Conservation (phyloP, 2,329 filamentous ascomycete species). For the Fusarium hostae region DNA sequence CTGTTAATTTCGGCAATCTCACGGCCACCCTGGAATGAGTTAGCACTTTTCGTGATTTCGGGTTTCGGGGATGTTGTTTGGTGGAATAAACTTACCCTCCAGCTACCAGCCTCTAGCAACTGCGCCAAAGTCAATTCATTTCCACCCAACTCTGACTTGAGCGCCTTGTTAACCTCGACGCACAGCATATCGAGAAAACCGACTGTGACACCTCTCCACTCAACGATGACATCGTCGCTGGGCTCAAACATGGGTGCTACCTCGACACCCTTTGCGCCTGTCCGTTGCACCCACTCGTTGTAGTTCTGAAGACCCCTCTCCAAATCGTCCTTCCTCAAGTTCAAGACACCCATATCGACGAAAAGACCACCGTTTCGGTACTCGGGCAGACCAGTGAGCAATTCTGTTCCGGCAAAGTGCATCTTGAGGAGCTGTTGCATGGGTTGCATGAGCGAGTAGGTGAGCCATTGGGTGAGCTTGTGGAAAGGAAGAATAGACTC, state of each 20-base stretch:
- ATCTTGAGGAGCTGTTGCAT: slow-evolving; percentile 85
- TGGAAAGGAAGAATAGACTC: slow-evolving; percentile 90
- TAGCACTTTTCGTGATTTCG: slow-evolving; percentile 7
- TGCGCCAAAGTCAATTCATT: slow-evolving; percentile 83
- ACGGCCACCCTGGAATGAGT: slow-evolving; percentile 76
- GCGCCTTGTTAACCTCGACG: slow-evolving; percentile 49
- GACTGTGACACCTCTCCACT: slow-evolving; percentile 73
- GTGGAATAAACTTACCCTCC: slow-evolving; percentile 78
- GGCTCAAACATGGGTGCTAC: slow-evolving; percentile 69
- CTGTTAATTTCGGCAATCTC: slow-evolving; percentile 96
- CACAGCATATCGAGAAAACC: slow-evolving; percentile 68
- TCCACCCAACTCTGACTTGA: slow-evolving; percentile 70
- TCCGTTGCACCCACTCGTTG: slow-evolving; percentile 75
- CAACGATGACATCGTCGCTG: slow-evolving; percentile 70
- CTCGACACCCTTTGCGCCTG: slow-evolving; percentile 70
- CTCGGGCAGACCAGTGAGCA: slow-evolving; percentile 88
- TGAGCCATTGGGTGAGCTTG: slow-evolving; percentile 94
- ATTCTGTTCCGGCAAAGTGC: slow-evolving; percentile 81
- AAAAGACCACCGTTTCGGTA: slow-evolving; percentile 93
- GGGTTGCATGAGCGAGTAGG: slow-evolving; percentile 91
- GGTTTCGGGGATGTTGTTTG: neutral
- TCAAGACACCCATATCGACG: slow-evolving; percentile 84
- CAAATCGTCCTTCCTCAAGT: slow-evolving; percentile 75
- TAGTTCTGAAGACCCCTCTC: slow-evolving; percentile 74
- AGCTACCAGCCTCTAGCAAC: slow-evolving; percentile 93